Percentiles rank a stretch among this genome's conserved stretches.
Conservation (phyloP, 2,329 filamentous ascomycete genomes). For the Orbilia brochopaga region DNA sequence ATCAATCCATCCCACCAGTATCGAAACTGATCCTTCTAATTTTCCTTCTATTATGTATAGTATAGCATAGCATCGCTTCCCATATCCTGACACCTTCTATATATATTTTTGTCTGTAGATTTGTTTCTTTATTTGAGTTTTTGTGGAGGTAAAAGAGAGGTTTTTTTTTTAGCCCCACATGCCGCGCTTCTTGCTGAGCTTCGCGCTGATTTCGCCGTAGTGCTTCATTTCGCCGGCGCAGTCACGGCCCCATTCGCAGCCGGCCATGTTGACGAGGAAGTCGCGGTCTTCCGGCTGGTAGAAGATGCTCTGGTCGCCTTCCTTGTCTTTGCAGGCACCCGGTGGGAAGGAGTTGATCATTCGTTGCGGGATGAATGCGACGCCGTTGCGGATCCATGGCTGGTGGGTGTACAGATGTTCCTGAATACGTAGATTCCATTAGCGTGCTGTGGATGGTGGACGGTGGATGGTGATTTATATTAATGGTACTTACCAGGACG, state of each 20-base stretch:
- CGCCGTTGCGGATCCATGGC: conserved; percentile 87
- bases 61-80: conserved; percentile 1
- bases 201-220: conserved; percentile 88
- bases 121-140: background rate
- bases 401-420: conserved; percentile 90
- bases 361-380: conserved; percentile 87
- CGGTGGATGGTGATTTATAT: background rate
- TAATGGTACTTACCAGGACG: conserved; percentile 64
- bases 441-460: conserved; percentile 5
- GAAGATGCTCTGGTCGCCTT: conserved; percentile 77
- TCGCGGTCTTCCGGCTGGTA: conserved; percentile 85
- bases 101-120: background rate
- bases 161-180: conserved; percentile 62
- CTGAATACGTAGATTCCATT: conserved; percentile 30
- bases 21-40: background rate
- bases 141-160: background rate
- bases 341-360: conserved; percentile 93
- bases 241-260: conserved; percentile 94
- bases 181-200: conserved; percentile 82
- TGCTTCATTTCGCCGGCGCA: conserved; percentile 98
- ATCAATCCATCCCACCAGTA: background rate
- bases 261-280: conserved; percentile 97
- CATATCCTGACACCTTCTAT: background rate
- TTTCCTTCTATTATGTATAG: background rate
- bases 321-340: conserved; percentile 82